Evolutionary conservation across 2,329 filamentous ascomycete genomes (phyloP), one percentile per base, ranked within the genome.

Genomic region (Aspergillus luchuensis): DNA sequence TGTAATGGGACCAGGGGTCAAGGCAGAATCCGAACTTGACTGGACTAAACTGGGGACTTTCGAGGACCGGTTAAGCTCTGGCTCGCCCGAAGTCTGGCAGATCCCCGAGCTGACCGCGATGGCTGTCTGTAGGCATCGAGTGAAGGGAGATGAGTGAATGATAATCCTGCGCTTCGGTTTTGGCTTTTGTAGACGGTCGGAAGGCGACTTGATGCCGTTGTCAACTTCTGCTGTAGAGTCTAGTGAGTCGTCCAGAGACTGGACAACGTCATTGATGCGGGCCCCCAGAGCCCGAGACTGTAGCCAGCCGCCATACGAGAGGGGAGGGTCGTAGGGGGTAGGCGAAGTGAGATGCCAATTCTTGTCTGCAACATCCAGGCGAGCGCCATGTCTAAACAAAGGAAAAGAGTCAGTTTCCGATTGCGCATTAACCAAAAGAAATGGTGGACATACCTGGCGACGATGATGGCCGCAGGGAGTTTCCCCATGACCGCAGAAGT

Each of bases 311-410:
- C 91, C 91, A 73, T 97, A 98, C 2, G 93, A 97, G 60, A 99
- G 83, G 53, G 95, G 95, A 66, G 95, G 91, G 67, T 99, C 94
- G 81, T 98, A 99, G 2, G 95, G 95, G 5, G 92, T 93, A 1
- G 93, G 91, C 5, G 95, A 97, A 30, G 91, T 90, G 57, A 97
- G 84, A 76, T 97, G 92, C 95, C 95, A 99, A 76, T 91, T 87
- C 74, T 93, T 92, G 82, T 99, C 93, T 63, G 93, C 92, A 58
- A 92, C 92, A 76, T 99, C 95, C 60, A 99, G 89, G 67, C 95
- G 90, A 69, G 93, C 91, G 72, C 95, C 95, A 77, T 99, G 95
- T 78, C 95, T 89, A n/a, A 45, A 50, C 92, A 85, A 28, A 41
- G 5, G 4, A 13, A 36, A 36, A 11, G 21, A 17, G 36, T n/a